Percentiles rank a stretch among this genome's conserved stretches.
phyloP scores from a whole-genome alignment of 2,329 filamentous ascomycete genomes.

The Phyllosticta citribraziliensis region DNA sequence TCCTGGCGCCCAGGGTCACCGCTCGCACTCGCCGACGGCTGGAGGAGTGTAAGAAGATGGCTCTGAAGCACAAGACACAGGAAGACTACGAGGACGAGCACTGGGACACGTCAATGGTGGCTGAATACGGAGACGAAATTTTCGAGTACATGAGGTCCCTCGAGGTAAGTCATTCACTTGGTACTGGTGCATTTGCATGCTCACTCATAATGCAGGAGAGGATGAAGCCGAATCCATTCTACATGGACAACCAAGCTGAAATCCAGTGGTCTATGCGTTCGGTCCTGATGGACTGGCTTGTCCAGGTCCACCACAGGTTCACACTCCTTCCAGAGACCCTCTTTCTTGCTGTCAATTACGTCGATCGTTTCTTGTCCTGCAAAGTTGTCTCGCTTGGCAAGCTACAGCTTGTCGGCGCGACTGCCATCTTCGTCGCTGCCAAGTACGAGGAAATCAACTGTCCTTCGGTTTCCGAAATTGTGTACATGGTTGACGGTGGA shows the following conservation, averaged over 20 bases:
- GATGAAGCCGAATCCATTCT: conserved; percentile 80
- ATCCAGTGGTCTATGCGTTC: conserved; percentile 99
- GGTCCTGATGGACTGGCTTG: conserved; percentile 94
- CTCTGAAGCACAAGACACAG: conserved; percentile 53
- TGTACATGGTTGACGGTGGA: conserved; percentile 94
- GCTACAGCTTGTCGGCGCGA: conserved; percentile 90
- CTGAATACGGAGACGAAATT: conserved; percentile 93
- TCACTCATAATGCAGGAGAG: conserved; percentile 41
- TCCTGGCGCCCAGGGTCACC: conserved; percentile 65
- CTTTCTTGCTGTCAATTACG: conserved; percentile 91
- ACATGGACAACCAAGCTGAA: conserved; percentile 96
- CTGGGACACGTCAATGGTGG: conserved; percentile 95
- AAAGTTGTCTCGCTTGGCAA: conserved; percentile 95
- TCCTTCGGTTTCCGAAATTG: conserved; percentile 86
- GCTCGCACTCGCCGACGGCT: conserved; percentile 64
- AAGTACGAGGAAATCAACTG: conserved; percentile 99
- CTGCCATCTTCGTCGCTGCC: conserved; percentile 87
- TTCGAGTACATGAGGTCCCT: conserved; percentile 84
- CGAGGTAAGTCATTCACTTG: conserved; percentile 50
- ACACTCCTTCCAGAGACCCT: conserved; percentile 85
- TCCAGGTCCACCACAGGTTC: conserved; percentile 92
- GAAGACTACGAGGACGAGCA: conserved; percentile 81
- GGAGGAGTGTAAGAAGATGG: conserved; percentile 53
- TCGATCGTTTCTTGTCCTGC: conserved; percentile 88
- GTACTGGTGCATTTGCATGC: not conserved